Conservation (phyloP, 2,329 filamentous ascomycete genomes). For the Fusarium aywerte region DNA sequence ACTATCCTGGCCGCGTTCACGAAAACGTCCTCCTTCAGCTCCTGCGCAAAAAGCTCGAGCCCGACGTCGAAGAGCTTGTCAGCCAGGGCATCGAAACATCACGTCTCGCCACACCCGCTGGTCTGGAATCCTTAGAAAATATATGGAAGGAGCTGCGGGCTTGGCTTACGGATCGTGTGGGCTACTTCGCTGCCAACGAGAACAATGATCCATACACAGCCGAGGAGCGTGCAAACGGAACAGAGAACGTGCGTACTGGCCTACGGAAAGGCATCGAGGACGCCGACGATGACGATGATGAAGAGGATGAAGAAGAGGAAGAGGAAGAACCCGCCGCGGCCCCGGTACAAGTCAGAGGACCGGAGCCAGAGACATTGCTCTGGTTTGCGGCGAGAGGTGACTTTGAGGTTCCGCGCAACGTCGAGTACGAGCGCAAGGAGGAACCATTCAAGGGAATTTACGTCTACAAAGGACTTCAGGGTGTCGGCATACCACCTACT, state of each 20-base stretch:
- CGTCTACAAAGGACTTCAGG: constrained; percentile 49
- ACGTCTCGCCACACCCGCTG: constrained; percentile 56
- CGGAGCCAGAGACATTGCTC: constrained; percentile 60
- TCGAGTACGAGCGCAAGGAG: constrained; percentile 56
- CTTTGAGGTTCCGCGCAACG: constrained; percentile 57
- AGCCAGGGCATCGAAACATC: constrained; percentile 67
- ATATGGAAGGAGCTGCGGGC: constrained; percentile 65
- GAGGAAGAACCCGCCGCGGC: constrained; percentile 3
- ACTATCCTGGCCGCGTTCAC: constrained; percentile 76
- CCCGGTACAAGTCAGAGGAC: constrained; percentile 50
- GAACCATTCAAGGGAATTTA: constrained; percentile 19
- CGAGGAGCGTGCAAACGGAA: constrained; percentile 73
- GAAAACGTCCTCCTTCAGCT: constrained; percentile 74
- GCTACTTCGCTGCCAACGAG: constrained; percentile 56
- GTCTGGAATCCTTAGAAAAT: constrained; percentile 58
- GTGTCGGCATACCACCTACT: constrained; percentile 49
- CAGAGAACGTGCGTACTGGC: constrained; percentile 78
- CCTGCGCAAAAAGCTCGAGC: constrained; percentile 85
- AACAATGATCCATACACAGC: constrained; percentile 74
- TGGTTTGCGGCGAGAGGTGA: constrained; percentile 60
- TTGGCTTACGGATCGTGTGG: constrained; percentile 56
- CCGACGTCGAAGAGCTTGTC: constrained; percentile 78
- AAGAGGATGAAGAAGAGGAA: constrained; percentile 48
- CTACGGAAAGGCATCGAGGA: constrained; percentile 66
- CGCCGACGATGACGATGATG: constrained; percentile 65